A percentile compares a stretch with the other conserved stretches of the same genome.
Evolutionary conservation across 2,329 filamentous ascomycete genomes (phyloP).

Genomic region (Cercospora citrullina): DNA sequence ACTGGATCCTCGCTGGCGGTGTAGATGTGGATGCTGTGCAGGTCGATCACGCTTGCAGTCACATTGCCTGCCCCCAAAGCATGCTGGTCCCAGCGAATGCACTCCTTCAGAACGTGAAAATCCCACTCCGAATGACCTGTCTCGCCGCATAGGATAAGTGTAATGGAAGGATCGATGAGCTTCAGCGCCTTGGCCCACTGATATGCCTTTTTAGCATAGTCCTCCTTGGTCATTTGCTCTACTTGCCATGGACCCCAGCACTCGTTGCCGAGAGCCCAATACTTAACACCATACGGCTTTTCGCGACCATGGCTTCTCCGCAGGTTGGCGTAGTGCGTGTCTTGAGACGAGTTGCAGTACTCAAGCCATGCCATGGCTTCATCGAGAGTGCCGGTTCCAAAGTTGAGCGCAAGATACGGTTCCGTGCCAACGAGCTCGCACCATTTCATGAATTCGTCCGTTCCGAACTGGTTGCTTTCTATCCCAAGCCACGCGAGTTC

Average conservation of each 20-base stretch:
- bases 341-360: slow-evolving; percentile 76
- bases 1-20: slow-evolving; percentile 59
- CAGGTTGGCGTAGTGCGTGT: slow-evolving; percentile 81
- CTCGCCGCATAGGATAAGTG: slow-evolving; percentile 73
- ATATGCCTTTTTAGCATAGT: slow-evolving; percentile 66
- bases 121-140: slow-evolving; percentile 71
- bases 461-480: slow-evolving; percentile 78
- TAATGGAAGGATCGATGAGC: slow-evolving; percentile 67
- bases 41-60: slow-evolving; percentile 62
- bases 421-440: slow-evolving; percentile 71
- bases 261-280: slow-evolving; percentile 82
- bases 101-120: slow-evolving; percentile 69
- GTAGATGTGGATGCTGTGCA: slow-evolving; percentile 81
- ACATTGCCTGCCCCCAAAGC: slow-evolving; percentile 49
- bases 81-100: slow-evolving; percentile 56
- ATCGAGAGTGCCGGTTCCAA: slow-evolving; percentile 66
- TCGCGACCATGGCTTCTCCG: slow-evolving; percentile 72
- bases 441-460: slow-evolving; percentile 84
- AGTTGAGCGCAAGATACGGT: slow-evolving; percentile 78
- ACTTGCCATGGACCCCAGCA: slow-evolving; percentile 69
- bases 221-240: slow-evolving; percentile 65
- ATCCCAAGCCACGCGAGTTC: slow-evolving; percentile 78
- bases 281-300: slow-evolving; percentile 78
- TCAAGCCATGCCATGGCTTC: slow-evolving; percentile 75
- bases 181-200: slow-evolving; percentile 73